Evolutionary conservation across 163 green algal genomes (phyloP).

Genomic region (Prototheca cutis): DNA sequence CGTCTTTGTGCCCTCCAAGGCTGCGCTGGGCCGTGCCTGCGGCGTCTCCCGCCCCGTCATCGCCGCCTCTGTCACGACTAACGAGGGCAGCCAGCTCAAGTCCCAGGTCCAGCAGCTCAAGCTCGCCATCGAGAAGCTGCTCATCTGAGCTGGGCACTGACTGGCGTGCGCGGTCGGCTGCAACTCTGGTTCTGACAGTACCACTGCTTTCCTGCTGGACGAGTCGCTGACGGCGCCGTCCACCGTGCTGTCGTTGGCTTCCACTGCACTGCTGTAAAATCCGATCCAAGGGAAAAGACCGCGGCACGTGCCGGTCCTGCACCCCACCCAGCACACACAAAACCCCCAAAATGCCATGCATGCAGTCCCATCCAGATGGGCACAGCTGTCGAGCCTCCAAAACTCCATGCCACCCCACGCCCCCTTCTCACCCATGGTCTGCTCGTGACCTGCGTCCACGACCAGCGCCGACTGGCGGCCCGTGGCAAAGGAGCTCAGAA

Average conservation of each 20-base stretch:
- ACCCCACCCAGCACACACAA: no score
- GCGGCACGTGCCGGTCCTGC: no score
- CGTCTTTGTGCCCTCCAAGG: conserved; percentile 93
- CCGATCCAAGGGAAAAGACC: no score
- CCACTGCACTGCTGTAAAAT: no score
- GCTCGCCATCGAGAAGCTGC: conserved; percentile 88
- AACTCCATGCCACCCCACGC: no score
- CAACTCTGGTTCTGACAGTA: no score
- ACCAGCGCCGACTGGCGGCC: conserved; percentile 83
- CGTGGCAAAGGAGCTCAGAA: conserved; percentile 78
- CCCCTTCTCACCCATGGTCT: conserved; percentile 50
- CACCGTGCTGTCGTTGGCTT: no score
- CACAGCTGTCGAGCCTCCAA: no score
- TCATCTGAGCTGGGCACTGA: conserved; percentile 31
- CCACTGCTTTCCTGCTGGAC: no score
- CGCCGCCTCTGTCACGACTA: conserved; percentile 84
- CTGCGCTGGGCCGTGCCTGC: conserved; percentile 90
- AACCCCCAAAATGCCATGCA: background rate
- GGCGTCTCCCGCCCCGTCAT: conserved; percentile 94
- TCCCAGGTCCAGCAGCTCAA: conserved; percentile 91
- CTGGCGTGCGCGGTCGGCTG: no score
- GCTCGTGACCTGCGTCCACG: conserved; percentile 69
- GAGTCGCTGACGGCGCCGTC: no score
- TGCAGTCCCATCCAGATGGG: no score
- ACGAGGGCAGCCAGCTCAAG: conserved; percentile 97